Base-by-base conservation (phyloP, 2,329 filamentous ascomycete species). In the Epichloe gansuensis region DNA sequence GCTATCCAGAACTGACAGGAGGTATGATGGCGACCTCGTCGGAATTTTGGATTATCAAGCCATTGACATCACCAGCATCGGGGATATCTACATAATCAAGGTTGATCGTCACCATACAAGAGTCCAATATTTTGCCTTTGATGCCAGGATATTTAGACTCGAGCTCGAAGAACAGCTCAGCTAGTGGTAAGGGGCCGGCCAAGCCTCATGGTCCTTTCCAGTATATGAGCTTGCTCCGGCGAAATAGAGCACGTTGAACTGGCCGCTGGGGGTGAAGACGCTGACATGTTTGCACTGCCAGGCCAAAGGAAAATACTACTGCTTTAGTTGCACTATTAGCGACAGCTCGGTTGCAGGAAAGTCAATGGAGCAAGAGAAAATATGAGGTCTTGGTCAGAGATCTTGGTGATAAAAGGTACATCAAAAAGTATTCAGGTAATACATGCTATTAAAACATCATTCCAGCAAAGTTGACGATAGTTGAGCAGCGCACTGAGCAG, bases 1-100 rank as follows among this genome's bases (percentile, higher is more conserved):
- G 53, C 76, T 68, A 93, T 4, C 88, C 88, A 39, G 88, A 90
- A 73, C 88, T 94, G 58, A 94, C 89, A 9, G 89, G 88, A 37
- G 89, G 88, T 53, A 94, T 91, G 38, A 94, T 85, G 43, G 86
- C 89, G 52, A 94, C 87, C 70, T 94, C 89, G 63, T 94, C 88
- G 31, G 84, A 86, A 56, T 81, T 80, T 50, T 81, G 69, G 53
- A 94, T 85, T 52, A 80, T 65, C 28, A 73, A 59, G 15, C 70
- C 70, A 8, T 64, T 62, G 15, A 61, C 62, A 17, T 69, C 67
- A 17, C 67, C 67, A 35, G 69, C 68, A 42, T 73, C 73, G 11
- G 77, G 73, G 11, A 88, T 60, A 63, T 93, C 86, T 62, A 91
- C 82, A 69, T 94, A 94, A 54, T 88, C 78, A 51, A 91, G 70